Percentiles rank a stretch among this genome's conserved stretches.
phyloP scores from a whole-genome alignment of 164 flowering plant genomes.

The Saururus chinensis region DNA sequence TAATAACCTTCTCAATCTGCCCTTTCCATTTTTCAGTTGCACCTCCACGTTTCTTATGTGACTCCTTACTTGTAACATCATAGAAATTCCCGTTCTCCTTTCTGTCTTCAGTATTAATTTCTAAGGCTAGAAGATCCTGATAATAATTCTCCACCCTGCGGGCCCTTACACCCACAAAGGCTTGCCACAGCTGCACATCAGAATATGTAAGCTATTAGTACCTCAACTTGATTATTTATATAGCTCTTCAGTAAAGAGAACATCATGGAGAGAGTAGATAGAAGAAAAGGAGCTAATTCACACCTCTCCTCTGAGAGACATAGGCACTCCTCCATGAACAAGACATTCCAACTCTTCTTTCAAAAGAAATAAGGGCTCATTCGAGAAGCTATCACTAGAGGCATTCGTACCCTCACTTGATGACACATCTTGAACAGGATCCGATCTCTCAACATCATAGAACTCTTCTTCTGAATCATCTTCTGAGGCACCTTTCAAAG shows the following conservation, averaged over 20 bases:
- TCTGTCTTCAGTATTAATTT: conserved; percentile 15
- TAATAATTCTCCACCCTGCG: conserved; percentile 77
- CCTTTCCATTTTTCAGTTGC: conserved; percentile 82
- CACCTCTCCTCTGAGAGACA: conserved; percentile 98
- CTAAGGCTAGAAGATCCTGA: conserved; percentile 48
- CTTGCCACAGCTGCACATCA: conserved; percentile 86
- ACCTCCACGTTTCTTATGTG: conserved; percentile 19
- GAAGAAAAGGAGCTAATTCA: background rate
- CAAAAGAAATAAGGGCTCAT: conserved; percentile 46
- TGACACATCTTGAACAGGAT: conserved; percentile 46
- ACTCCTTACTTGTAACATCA: conserved; percentile 18
- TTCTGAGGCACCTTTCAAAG: conserved; percentile 18
- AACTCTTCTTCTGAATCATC: conserved; percentile 89
- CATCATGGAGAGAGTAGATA: background rate
- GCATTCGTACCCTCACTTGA: conserved; percentile 26
- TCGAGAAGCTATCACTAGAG: conserved; percentile 16
- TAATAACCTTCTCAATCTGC: conserved; percentile 94
- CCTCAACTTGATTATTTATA: background rate
- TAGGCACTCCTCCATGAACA: conserved; percentile 96
- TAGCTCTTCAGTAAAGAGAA: background rate
- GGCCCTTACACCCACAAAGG: conserved; percentile 80
- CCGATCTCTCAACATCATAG: conserved; percentile 82
- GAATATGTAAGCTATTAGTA: background rate
- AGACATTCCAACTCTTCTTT: conserved; percentile 84
- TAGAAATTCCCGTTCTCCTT: conserved; percentile 14